Evolutionary conservation across 23 red algal species (phyloP), one percentile per base, ranked within the genome.

Genomic region (Chondrus crispus): DNA sequence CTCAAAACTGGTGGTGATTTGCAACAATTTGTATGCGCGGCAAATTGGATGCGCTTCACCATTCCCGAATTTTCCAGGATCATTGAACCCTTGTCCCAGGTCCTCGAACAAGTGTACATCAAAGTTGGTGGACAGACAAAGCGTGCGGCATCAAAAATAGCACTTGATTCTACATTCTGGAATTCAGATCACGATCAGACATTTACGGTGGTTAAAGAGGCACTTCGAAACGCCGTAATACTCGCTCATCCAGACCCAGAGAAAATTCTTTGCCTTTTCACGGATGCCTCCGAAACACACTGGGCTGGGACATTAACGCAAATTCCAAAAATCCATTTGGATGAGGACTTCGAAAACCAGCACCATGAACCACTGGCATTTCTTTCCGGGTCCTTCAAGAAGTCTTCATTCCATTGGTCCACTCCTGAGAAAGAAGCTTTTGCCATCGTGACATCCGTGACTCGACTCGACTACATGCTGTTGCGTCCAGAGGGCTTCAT

Each of bases 11-110:
- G 78, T 36, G 51, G 24, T 47, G 47, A 82, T 4, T 45, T 82
- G 40, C 78, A 82, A 47, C 78, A 82, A 38, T 82, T 82, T 4
- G 32, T 82, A 53, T 82, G 78, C 9, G 78, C 46, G 20, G n/a
- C 40, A 40, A 28, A 51, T 58, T 82, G 78, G 78, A 60, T 82
- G 78, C 47, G 78, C 78, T 57, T 38, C 47, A 40, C 24, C 46
- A 82, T 82, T 47, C 78, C 47, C 5, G 19, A 52, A 4, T 82
- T 57, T 38, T 60, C 44, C 46, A 58, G 44, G 24, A 29, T 82
- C 45, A 60, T 82, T 52, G n/a, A 26, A 55, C 78, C 47, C 24
- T 38, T 82, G 33, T 28, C 26, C 41, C 24, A 82, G 12, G 5
- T 82, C 28, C 28, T 82, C 24, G 78, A 82, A 38, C 9, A 8